Percentiles rank a stretch among this genome's conserved stretches.
Evolutionary conservation across 768 basidiomycete species (phyloP).

Genomic region (Termitomyces titanicus): DNA sequence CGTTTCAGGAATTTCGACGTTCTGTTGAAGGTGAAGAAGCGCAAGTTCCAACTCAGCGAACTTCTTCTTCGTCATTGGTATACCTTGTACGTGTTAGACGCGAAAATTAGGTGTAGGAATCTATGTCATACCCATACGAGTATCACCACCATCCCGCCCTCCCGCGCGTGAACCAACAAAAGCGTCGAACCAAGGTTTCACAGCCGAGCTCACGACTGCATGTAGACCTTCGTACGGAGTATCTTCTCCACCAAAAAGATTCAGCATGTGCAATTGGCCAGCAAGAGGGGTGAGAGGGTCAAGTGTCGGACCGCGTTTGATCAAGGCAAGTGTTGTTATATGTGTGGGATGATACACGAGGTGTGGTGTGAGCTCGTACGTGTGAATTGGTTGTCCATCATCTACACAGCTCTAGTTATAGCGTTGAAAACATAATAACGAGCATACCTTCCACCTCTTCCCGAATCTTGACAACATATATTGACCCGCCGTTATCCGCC

Average conservation of each 20-base stretch:
- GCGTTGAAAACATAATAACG: conserved; percentile 1
- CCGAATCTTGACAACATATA: conserved; percentile 80
- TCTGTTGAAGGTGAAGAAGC: conserved; percentile 93
- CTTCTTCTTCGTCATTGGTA: conserved; percentile 99
- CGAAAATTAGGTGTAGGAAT: not conserved
- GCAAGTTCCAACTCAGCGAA: conserved; percentile 97
- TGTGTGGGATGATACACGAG: conserved; percentile 79
- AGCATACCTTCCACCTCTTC: conserved; percentile 70
- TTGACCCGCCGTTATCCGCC: conserved; percentile 66
- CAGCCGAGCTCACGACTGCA: conserved; percentile 90
- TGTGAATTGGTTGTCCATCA: conserved; percentile 58
- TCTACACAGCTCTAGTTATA: conserved; percentile 37
- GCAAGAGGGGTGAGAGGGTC: conserved; percentile 80
- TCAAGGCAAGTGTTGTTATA: conserved; percentile 86
- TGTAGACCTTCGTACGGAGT: conserved; percentile 96
- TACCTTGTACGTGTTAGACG: conserved; percentile 41
- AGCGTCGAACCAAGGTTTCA: conserved; percentile 98
- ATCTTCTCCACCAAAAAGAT: conserved; percentile 84
- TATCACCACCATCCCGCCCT: conserved; percentile 67
- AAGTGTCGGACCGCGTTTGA: conserved; percentile 84
- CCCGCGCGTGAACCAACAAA: conserved; percentile 83
- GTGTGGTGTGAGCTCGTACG: conserved; percentile 66
- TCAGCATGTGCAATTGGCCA: conserved; percentile 86
- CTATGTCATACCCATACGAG: conserved; percentile 60
- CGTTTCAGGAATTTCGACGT: conserved; percentile 98